Conservation (phyloP, 2,329 filamentous ascomycete species). For the Neonectria punicea region DNA sequence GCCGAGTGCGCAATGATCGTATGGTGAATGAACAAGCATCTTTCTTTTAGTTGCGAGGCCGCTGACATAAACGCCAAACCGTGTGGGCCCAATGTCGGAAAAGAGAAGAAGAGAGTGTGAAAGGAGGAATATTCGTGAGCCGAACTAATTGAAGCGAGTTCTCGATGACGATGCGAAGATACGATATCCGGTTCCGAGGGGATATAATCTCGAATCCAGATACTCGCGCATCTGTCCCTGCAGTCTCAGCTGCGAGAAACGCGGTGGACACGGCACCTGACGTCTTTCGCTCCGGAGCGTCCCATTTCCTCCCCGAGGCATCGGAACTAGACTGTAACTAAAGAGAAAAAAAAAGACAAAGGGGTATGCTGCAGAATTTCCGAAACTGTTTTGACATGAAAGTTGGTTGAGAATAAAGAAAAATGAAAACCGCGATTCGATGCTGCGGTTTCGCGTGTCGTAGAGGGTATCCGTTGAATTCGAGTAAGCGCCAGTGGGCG, state of each 20-base stretch:
- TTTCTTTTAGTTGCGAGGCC: conserved; percentile 32
- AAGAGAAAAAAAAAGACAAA: conserved; percentile 39
- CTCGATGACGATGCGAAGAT: not conserved
- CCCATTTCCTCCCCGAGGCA: conserved; percentile 28
- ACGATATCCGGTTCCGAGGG: not conserved
- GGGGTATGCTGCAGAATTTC: conserved; percentile 51
- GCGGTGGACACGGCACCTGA: not conserved
- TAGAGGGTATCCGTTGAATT: conserved; percentile 31
- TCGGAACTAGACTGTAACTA: conserved; percentile 33
- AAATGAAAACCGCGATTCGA: conserved; percentile 34
- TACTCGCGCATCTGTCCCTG: conserved; percentile 7
- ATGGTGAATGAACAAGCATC: conserved; percentile 20
- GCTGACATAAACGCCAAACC: conserved; percentile 35
- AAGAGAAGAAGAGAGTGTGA: conserved; percentile 22
- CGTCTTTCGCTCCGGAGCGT: conserved; percentile 6
- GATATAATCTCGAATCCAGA: not conserved
- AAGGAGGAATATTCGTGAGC: conserved; percentile 31
- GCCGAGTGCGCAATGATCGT: conserved; percentile 17
- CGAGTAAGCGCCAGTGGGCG: conserved; percentile 14
- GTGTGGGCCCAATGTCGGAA: conserved; percentile 28
- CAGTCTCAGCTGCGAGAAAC: conserved; percentile 8
- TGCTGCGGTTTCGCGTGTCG: conserved; percentile 31
- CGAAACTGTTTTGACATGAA: conserved; percentile 39
- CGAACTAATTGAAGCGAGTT: conserved; percentile 16
- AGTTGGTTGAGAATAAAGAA: conserved; percentile 31